Evolutionary conservation across 75 land plant genomes (phyloP).

Genomic region (Cryptomeria japonica): DNA sequence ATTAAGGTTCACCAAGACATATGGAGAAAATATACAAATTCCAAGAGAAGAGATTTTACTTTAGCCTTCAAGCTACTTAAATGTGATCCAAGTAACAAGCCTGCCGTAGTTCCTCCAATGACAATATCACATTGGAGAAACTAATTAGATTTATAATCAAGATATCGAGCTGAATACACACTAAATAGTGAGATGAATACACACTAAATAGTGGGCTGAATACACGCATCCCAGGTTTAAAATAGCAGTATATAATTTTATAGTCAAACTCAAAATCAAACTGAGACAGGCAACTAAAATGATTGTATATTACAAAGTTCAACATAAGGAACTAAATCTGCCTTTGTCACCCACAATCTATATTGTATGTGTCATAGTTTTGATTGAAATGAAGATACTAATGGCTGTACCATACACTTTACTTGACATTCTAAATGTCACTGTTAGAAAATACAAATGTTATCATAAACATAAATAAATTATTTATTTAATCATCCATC

Average conservation of each 20-base stretch:
- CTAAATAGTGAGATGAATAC: no score
- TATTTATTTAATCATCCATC: neutral
- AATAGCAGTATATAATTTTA: no score
- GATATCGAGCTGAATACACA: neutral
- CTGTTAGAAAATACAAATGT: neutral
- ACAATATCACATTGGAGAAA: constrained; percentile 5
- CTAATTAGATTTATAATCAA: neutral
- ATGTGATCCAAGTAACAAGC: constrained; percentile 77
- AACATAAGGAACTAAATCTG: neutral
- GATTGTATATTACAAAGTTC: neutral
- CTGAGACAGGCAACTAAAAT: no score
- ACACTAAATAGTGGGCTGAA: no score
- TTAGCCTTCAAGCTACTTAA: constrained; percentile 75
- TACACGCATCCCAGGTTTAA: neutral
- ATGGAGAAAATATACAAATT: neutral
- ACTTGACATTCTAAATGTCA: neutral
- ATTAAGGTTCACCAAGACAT: neutral
- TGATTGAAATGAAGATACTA: neutral
- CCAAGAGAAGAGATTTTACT: constrained; percentile 35
- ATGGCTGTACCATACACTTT: neutral
- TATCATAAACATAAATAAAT: neutral
- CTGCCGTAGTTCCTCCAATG: constrained; percentile 97
- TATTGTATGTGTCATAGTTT: neutral
- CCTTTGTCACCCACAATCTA: neutral
- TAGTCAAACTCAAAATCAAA: no score